Base-by-base conservation (phyloP, 306 rosid genomes). In the Spatholobus suberectus region DNA sequence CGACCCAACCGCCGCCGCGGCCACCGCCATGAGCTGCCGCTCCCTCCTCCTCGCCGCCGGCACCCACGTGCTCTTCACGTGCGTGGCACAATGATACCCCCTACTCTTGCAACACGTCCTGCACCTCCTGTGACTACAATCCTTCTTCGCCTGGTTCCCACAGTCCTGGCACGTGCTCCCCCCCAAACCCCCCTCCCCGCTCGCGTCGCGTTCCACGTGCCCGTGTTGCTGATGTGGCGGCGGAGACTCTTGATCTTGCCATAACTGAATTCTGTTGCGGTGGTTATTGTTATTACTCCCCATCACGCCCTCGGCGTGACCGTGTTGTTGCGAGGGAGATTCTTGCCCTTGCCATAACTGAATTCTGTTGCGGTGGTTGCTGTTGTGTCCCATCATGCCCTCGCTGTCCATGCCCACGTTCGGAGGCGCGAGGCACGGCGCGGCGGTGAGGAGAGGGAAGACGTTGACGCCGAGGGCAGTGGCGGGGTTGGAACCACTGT, bases 21-120 rank as follows among this genome's bases (percentile, higher is more conserved):
- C 34, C 0, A 81, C 68, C 0, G 79, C 70, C 77, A 87, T 87
- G 4, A 88, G 88, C 82, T 85, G 99, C 4, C 99, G 91, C 81
- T 96, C 99, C 10, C 98, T 86, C 67, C 99, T 88, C 0, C 99
- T 90, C 1, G 97, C 82, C 0, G 98, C 98, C 0, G 99, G 96
- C 0, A 93, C 99, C 99, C 99, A 96, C 52, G 99, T 93, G 86
- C 99, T 96, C 86, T 96, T 93, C 73, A 96, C 93, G 87, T 96
- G 99, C 37, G 99, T 96, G 23, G 90, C 44, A 69, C 99, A 96
- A 75, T 92, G 98, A 62, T 76, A 93, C 26, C 98, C 98, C 15
- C 99, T 87, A 82, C 99, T 96, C 74, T 92, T 92, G 69, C 99
- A 96, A 47, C 99, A 96, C 32, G 99, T 96, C 73, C 99, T 89